Evolutionary conservation across 1,139 yeast species (phyloP).

Genomic region (Geotrichum macrosporum): DNA sequence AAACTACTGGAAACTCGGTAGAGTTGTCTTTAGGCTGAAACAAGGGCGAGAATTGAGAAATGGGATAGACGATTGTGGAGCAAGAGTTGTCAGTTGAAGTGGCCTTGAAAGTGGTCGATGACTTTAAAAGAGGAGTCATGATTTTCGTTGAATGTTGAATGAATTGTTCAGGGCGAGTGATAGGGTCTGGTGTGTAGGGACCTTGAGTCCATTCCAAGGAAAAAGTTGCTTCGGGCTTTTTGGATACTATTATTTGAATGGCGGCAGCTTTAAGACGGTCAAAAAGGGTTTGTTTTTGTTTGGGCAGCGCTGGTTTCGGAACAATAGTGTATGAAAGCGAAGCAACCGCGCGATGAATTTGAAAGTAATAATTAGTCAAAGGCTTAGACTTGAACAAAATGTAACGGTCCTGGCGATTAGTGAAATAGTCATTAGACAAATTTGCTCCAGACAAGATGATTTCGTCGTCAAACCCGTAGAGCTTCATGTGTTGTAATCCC

Average conservation of each 20-base stretch:
- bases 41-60: constrained; percentile 86
- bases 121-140: constrained; percentile 51
- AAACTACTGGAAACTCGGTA: constrained; percentile 72
- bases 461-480: constrained; percentile 91
- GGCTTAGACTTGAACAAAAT: constrained; percentile 57
- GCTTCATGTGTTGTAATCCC: constrained; percentile 96
- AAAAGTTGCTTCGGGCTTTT: constrained; percentile 36
- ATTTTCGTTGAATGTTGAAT: constrained; percentile 54
- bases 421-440: constrained; percentile 82
- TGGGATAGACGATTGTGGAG: constrained; percentile 65
- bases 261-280: constrained; percentile 10
- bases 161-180: constrained; percentile 53
- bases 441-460: constrained; percentile 89
- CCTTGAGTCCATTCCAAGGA: constrained; percentile 66
- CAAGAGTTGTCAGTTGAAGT: constrained; percentile 11
- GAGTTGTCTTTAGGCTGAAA: constrained; percentile 55
- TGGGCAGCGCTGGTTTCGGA: constrained; percentile 28
- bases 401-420: constrained; percentile 94
- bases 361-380: constrained; percentile 68
- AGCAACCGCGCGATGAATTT: constrained; percentile 61
- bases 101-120: constrained; percentile 13
- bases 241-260: constrained; percentile 10
- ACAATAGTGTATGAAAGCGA: constrained; percentile 65
- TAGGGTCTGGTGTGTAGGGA: constrained; percentile 73
- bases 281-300: neutral